phyloP scores from a whole-genome alignment of 345 rosid genomes.

The Pugionium dolabratum region DNA sequence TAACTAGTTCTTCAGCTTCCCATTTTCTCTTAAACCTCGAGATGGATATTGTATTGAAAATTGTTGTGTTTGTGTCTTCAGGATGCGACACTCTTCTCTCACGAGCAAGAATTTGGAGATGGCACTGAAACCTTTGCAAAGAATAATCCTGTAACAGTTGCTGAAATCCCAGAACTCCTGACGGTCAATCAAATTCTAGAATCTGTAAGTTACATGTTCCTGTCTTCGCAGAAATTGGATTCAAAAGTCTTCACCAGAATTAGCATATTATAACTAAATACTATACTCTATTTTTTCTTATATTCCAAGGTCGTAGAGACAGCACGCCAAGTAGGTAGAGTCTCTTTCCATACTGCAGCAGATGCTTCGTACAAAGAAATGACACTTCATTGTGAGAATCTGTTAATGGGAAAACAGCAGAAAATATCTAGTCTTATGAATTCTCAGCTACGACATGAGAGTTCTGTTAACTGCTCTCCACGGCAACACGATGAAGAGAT shows the following conservation, averaged over 20 bases:
- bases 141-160: conserved; percentile 37
- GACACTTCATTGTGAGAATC: conserved; percentile 83
- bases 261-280: neutral
- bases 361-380: conserved; percentile 83
- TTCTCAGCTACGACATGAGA: conserved; percentile 59
- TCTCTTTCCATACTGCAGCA: conserved; percentile 63
- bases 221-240: conserved; percentile 12
- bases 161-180: conserved; percentile 49
- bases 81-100: conserved; percentile 44
- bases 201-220: conserved; percentile 57
- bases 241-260: conserved; percentile 6
- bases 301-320: conserved; percentile 67
- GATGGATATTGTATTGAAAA: conserved; percentile 16
- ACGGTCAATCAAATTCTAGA: conserved; percentile 78
- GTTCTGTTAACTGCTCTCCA: conserved; percentile 39
- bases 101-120: conserved; percentile 61
- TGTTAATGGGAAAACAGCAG: conserved; percentile 73
- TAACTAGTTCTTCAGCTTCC: conserved; percentile 30
- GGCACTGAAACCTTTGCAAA: conserved; percentile 46
- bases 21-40: conserved; percentile 21
- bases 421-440: conserved; percentile 78
- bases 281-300: conserved; percentile 15
- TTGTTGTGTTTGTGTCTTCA: conserved; percentile 34
- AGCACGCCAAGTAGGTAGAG: conserved; percentile 74
- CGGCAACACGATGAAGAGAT: conserved; percentile 41